Base-by-base conservation (phyloP, 139 green algal species). In the Raphidocelis subcapitata region DNA sequence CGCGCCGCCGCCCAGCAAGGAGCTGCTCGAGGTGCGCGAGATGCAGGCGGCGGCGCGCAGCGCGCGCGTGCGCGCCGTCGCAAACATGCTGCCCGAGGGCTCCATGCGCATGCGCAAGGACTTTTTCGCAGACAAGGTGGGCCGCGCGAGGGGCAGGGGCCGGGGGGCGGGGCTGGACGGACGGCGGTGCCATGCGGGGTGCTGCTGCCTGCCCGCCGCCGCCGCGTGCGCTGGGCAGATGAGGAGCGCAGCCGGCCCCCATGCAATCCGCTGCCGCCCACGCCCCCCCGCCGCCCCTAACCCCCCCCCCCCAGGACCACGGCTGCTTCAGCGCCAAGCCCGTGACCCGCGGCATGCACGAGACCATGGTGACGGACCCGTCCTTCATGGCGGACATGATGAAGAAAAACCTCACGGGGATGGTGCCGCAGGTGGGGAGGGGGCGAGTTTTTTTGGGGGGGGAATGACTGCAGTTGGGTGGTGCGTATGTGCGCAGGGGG, bases 331-430 rank as follows among this genome's bases (percentile, higher is more conserved):
- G 81, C 33, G 65, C 91, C 59, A 89, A 88, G 67, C 62, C 85
- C 14, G 71, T 84, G 64, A 75, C 76, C 1, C 81, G 79, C 29
- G 74, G 81, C 32, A 86, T 90, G 76, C 86, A 96, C 59, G 90
- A 97, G 73, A 80, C 89, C 65, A 94, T 97, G 88, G 90, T 92
- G 61, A 91, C 82, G 49, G 94, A 97, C 81, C 93, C 92, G 0
- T 90, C 87, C 65, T 77, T 94, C 62, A 94, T 96, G 90, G 85
- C 89, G 31, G 85, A 92, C 74, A 96, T 97, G 92, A 91, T 97
- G 85, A 97, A 95, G 82, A 90, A 95, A 77, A 91, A 94, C 72
- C 71, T 86, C 49, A 81, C 76, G 23, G 91, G 88, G 37, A 83
- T 97, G 51, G 80, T 93, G 29, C 90, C 90, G 14, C 89, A 94